Conservation (phyloP, 2,329 filamentous ascomycete species). For the Colletotrichum gloeosporioides region DNA sequence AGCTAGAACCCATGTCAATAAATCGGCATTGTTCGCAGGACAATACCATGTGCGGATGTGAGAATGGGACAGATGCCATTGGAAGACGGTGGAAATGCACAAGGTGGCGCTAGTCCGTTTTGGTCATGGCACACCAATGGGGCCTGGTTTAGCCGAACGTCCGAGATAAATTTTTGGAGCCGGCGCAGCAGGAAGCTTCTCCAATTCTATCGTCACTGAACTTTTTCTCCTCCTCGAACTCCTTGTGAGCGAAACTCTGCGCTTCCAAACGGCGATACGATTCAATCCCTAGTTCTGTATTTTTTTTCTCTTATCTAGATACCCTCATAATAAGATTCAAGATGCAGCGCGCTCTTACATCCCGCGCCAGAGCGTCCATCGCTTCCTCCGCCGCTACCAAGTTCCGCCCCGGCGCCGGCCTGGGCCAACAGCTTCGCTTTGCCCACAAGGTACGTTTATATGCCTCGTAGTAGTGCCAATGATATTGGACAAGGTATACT, state of each 20-base stretch:
- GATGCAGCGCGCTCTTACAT: conserved; percentile 96
- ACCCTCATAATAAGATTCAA: conserved; percentile 42
- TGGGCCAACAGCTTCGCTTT: conserved; percentile 91
- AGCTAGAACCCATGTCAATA: not conserved
- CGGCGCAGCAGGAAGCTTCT: conserved; percentile 14
- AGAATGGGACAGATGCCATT: conserved; percentile 33
- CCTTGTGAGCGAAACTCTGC: conserved; percentile 29
- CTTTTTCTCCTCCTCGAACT: conserved; percentile 30
- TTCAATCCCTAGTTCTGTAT: conserved; percentile 30
- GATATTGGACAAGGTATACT: conserved; percentile 26
- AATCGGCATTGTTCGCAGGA: not conserved
- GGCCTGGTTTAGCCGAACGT: conserved; percentile 45
- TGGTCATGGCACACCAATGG: conserved; percentile 33
- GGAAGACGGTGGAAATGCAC: conserved; percentile 41
- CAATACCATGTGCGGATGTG: conserved; percentile 21
- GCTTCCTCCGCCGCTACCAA: conserved; percentile 72
- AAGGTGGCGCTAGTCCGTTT: conserved; percentile 31
- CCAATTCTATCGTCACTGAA: conserved; percentile 18
- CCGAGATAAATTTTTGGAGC: conserved; percentile 47
- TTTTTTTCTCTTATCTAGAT: conserved; percentile 34
- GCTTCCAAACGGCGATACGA: conserved; percentile 31
- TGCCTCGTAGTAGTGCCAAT: conserved; percentile 16
- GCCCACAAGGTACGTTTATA: conserved; percentile 83
- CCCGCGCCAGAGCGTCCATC: conserved; percentile 79
- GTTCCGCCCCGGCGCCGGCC: conserved; percentile 67